Conservation (phyloP, 495 filamentous ascomycete species). For the Penicillium roqueforti region DNA sequence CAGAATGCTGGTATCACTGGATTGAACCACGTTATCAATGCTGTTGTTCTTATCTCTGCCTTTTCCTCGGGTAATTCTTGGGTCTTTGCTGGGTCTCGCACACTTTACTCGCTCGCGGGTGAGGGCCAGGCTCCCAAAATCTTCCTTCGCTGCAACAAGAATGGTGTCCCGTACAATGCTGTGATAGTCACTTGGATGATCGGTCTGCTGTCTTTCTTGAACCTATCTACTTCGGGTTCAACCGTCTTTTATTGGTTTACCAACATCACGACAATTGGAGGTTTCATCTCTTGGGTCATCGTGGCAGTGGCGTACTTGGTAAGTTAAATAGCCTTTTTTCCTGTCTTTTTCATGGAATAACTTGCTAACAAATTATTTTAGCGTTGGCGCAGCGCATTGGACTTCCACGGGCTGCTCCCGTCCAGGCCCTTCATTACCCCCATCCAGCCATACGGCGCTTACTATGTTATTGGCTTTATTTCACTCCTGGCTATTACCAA, state of each 20-base stretch:
- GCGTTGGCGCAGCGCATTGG: conserved; percentile 46
- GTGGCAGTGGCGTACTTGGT: conserved; percentile 33
- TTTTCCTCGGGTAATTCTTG: conserved; percentile 70
- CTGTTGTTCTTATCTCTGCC: conserved; percentile 62
- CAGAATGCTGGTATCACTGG: conserved; percentile 57
- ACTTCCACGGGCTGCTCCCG: conserved; percentile 37
- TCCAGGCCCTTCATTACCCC: conserved; percentile 51
- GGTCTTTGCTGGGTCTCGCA: conserved; percentile 69
- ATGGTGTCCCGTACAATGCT: conserved; percentile 48
- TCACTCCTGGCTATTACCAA: conserved; percentile 58
- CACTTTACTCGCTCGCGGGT: conserved; percentile 69
- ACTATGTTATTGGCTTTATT: conserved; percentile 53
- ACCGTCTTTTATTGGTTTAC: conserved; percentile 56
- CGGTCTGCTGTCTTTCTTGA: conserved; percentile 49
- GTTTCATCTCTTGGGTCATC: conserved; percentile 56
- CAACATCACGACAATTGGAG: conserved; percentile 58
- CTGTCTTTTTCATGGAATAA: neutral
- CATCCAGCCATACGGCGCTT: conserved; percentile 52
- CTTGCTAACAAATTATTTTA: conserved; percentile 8
- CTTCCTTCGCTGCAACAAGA: conserved; percentile 36
- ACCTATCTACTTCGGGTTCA: conserved; percentile 34
- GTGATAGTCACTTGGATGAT: conserved; percentile 45
- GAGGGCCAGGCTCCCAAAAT: conserved; percentile 61
- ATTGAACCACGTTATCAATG: conserved; percentile 72
- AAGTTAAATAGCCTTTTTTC: neutral